Base-by-base conservation (phyloP, 257 asterid species). In the Nicotiana attenuata region DNA sequence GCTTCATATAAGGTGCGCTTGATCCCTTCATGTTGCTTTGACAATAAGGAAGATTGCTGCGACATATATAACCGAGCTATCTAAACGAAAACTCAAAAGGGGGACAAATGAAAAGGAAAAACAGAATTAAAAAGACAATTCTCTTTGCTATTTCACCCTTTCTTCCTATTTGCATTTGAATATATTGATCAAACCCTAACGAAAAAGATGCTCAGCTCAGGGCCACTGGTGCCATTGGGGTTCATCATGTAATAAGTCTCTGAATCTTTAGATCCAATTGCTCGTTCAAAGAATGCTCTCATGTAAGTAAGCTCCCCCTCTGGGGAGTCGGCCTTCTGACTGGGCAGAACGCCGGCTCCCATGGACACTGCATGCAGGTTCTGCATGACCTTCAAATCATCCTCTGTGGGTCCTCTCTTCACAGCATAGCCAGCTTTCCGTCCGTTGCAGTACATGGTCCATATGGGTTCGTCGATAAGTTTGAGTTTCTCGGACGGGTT, bases 161-260 rank as follows among this genome's bases (percentile, higher is more conserved):
- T 41, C 57, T 52, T 52, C 14, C 19, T 52, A 52, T 52, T 52
- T 11, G 57, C 57, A 52, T 11, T 52, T 1, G 57, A 52, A 52
- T 11, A 52, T 52, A 11, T 52, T 38, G 50, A 60, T 85, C 83
- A 88, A 61, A 90, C 82, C 76, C 93, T 84, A 65, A 93, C 97
- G 76, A 94, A 94, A 90, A 94, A 94, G 22, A 94, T 85, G 73
- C 97, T 94, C 20, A 94, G 97, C 77, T 94, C 97, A 35, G 97
- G 97, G 16, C 97, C 98, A 78, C 89, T 89, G 76, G 89, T 94
- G 64, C 95, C 97, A 85, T 94, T 97, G 0, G 98, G 97, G 81
- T 88, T 94, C 93, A 94, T 93, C 98, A 94, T 94, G 31, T 94
- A 93, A 77, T 93, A 95, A 5, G 98, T 95, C 68, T 93, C 98